These are phyloP conservation scores for Podila clonocystis DNA, from an alignment of 192 early-diverging fungal genomes.

Conservation along the genomic window DNA sequence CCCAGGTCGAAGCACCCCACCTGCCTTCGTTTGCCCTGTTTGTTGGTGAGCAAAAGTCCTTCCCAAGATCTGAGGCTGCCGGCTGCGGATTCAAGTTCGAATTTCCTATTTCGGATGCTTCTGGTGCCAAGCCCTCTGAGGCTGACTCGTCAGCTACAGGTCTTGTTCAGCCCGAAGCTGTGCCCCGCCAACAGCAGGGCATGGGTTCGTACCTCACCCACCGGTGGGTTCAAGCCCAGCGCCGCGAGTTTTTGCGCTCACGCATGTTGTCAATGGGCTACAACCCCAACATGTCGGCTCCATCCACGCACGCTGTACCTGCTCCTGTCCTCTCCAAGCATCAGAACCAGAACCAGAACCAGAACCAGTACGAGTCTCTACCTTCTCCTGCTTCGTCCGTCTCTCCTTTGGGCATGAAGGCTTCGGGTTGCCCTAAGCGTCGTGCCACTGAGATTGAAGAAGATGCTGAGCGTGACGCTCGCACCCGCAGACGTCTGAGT, in stretches of 20 bases:
- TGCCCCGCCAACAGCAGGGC: constrained; percentile 41
- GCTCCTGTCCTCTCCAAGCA: background rate
- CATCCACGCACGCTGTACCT: background rate
- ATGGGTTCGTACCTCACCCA: constrained; percentile 46
- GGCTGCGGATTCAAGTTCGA: constrained; percentile 29
- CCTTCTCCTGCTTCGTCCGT: constrained; percentile 37
- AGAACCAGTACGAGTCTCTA: constrained; percentile 6
- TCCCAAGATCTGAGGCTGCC: constrained; percentile 2
- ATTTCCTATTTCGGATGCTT: constrained; percentile 11
- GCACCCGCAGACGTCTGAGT: constrained; percentile 37
- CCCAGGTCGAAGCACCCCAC: constrained; percentile 4
- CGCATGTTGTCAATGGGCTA: constrained; percentile 42
- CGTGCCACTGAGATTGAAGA: constrained; percentile 20
- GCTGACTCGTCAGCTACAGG: constrained; percentile 12
- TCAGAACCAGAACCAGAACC: constrained; percentile 10
- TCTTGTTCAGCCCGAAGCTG: constrained; percentile 24
- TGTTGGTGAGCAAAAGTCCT: constrained; percentile 24
- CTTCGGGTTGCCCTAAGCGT: constrained; percentile 20
- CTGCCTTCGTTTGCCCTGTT: constrained; percentile 44
- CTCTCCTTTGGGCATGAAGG: constrained; percentile 20
- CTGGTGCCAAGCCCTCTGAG: constrained; percentile 6
- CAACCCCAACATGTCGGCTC: constrained; percentile 3
- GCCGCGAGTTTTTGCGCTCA: constrained; percentile 37
- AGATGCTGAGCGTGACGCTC: constrained; percentile 11
- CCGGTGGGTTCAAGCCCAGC: constrained; percentile 46